These are phyloP conservation scores for Dactylellina parvicollis DNA, from an alignment of 2,329 filamentous ascomycete genomes.

Conservation along the genomic window DNA sequence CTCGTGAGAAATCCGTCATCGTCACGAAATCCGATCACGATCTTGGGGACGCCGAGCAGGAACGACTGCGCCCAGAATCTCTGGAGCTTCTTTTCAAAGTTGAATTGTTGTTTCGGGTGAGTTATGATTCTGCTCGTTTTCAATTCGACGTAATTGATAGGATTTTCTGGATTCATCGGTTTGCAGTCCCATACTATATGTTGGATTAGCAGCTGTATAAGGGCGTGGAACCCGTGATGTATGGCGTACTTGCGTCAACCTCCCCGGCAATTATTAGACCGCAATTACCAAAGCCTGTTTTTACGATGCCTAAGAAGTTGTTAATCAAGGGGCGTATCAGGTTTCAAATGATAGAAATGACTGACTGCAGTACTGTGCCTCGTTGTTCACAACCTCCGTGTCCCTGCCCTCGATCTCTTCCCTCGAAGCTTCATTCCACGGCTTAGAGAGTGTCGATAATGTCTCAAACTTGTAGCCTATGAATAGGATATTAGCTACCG, in stretches of 20 bases:
- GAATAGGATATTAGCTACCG: conserved; percentile 11
- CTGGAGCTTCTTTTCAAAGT: conserved; percentile 88
- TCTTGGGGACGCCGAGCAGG: conserved; percentile 87
- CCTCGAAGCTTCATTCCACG: conserved; percentile 77
- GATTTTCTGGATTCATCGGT: conserved; percentile 71
- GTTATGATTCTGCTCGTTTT: conserved; percentile 84
- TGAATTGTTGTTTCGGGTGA: conserved; percentile 73
- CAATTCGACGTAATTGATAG: conserved; percentile 91
- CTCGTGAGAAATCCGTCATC: conserved; percentile 75
- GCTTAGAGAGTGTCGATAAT: conserved; percentile 76
- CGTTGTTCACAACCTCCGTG: conserved; percentile 79
- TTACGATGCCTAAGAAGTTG: conserved; percentile 69
- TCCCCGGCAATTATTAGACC: conserved; percentile 86
- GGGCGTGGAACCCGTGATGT: not conserved
- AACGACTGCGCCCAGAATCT: conserved; percentile 99
- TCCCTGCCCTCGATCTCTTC: conserved; percentile 82
- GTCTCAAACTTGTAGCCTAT: conserved; percentile 97
- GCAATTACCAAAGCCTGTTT: conserved; percentile 81
- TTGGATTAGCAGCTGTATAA: not conserved
- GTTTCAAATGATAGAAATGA: not conserved
- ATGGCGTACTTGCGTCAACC: conserved; percentile 79
- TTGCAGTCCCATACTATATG: conserved; percentile 83
- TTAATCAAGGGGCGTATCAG: not conserved
- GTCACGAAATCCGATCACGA: conserved; percentile 88
- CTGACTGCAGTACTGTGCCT: conserved; percentile 88